Conservation (phyloP, 192 early-diverging fungal genomes). For the Pilobolus umbonatus region DNA sequence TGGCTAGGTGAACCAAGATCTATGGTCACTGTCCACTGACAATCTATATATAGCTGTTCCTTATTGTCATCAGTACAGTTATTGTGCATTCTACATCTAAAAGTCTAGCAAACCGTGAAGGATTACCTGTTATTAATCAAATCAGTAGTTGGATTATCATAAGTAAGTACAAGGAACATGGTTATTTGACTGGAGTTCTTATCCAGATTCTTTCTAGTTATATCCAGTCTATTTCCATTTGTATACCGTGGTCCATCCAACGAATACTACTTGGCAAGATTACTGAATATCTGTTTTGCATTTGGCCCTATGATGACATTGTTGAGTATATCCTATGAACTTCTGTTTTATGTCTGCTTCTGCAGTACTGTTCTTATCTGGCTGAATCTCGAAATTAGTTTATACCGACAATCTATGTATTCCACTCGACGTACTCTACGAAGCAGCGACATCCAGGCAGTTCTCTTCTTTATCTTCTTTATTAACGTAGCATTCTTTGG, state of each 20-base stretch:
- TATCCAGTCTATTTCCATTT: conserved; percentile 54
- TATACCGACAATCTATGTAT: conserved; percentile 32
- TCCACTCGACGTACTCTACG: conserved; percentile 15
- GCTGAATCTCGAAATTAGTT: conserved; percentile 67
- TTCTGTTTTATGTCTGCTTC: conserved; percentile 84
- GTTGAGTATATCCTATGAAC: conserved; percentile 88
- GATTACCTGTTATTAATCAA: conserved; percentile 68
- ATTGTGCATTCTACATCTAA: conserved; percentile 59
- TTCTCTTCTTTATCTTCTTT: conserved; percentile 81
- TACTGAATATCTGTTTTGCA: conserved; percentile 77
- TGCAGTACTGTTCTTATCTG: conserved; percentile 67
- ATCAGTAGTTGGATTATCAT: conserved; percentile 61
- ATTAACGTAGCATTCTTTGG: conserved; percentile 96
- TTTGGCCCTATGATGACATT: conserved; percentile 86
- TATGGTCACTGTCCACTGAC: too few relatives aligned
- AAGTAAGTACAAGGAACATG: conserved; percentile 30
- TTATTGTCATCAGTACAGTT: conserved; percentile 51
- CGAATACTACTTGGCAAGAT: conserved; percentile 75
- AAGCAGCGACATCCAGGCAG: conserved; percentile 50
- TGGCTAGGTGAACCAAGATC: neutral
- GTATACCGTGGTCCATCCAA: conserved; percentile 52
- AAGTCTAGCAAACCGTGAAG: conserved; percentile 51
- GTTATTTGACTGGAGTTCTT: neutral
- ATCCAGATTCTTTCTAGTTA: conserved; percentile 24
- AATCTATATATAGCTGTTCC: conserved; percentile 12